Evolutionary conservation across 257 asterid genomes (phyloP), one percentile per base, ranked within the genome.

Genomic region (Apocynum venetum): DNA sequence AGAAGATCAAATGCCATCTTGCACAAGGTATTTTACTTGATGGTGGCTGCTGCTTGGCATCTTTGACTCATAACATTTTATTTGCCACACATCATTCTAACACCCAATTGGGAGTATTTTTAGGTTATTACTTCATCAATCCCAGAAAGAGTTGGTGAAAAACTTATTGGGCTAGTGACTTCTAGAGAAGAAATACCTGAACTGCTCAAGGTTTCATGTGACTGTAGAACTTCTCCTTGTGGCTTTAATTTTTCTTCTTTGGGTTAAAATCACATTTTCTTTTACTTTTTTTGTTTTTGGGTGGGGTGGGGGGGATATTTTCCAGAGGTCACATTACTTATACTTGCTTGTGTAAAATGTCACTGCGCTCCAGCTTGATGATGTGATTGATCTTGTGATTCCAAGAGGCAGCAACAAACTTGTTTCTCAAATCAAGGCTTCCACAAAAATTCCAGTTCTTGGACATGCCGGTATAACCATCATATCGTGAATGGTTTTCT

Each of bases 331-430:
- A 72, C 3, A 10, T 38, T 53, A 0, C 64, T 43, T 35, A 51
- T 64, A 12, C 40, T n/a, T 40, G 52, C 25, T 20, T 67, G 47
- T 51, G 19, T 63, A 72, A 73, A 43, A 49, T 57, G 67, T 59
- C 0, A 74, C 66, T 55, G 46, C 77, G 57, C 76, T 67, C 66
- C 89, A 92, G 97, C 96, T 92, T 52, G 93, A 92, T 79, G 95
- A 90, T 72, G 97, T 90, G 79, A 92, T 92, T 77, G 97, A 92
- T 88, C 91, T 92, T 73, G 97, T 92, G 84, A 92, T 92, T 78
- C 97, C 97, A 48, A 88, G 97, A 85, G 97, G 97, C 12, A 92
- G 97, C 92, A 92, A 90, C 82, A 89, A 88, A 75, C 97, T 92
- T n/a, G 97, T 92, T 81, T 90, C 96, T 20, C 89, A 92, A 88